Evolutionary conservation across 2,329 filamentous ascomycete species (phyloP).

Genomic region (Alternaria sp.): DNA sequence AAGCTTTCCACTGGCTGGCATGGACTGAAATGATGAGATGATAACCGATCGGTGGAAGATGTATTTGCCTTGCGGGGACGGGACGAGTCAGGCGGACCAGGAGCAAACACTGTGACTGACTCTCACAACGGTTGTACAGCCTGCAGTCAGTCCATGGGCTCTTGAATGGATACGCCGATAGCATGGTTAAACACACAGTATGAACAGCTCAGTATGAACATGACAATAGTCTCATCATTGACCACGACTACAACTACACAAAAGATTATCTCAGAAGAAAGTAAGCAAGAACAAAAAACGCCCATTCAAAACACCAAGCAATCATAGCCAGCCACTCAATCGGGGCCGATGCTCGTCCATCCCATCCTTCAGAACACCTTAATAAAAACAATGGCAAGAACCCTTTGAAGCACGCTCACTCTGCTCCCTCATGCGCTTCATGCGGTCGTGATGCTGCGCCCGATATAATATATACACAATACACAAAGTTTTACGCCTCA

Average conservation of each 20-base stretch:
- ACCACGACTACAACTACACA: background rate
- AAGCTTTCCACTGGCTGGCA: background rate
- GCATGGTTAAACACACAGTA: background rate
- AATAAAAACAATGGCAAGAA: background rate
- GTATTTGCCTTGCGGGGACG: background rate
- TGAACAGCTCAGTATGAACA: background rate
- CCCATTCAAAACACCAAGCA: background rate
- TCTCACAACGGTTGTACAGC: background rate
- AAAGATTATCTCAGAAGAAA: background rate
- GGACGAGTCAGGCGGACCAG: background rate
- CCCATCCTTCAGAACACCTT: background rate
- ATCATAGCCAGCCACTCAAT: background rate
- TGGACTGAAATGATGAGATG: background rate
- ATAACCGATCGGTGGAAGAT: rapidly evolving
- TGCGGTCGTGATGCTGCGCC: background rate
- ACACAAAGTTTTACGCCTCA: background rate
- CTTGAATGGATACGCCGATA: background rate
- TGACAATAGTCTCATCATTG: background rate
- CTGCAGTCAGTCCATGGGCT: background rate
- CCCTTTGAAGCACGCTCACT: background rate
- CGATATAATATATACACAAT: background rate
- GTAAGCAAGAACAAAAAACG: background rate
- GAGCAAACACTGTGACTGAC: background rate
- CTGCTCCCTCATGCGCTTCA: background rate
- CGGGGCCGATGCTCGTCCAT: background rate